Conservation (phyloP, 805 yeast species). For the Sungouiozyma ichnusensis region DNA sequence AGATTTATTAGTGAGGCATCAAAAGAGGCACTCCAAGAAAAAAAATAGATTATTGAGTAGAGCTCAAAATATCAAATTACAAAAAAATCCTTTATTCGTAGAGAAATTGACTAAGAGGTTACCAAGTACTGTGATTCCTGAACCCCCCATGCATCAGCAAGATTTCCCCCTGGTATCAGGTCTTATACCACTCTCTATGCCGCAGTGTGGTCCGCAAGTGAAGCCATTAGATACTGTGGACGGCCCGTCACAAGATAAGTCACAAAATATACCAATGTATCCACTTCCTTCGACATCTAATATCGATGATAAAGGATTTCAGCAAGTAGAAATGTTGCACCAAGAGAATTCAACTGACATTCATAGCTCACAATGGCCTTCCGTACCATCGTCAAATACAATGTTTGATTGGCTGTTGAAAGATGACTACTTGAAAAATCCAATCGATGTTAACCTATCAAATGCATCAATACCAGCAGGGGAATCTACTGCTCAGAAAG, state of each 20-base stretch:
- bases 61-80: not conserved
- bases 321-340: not conserved
- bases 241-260: no score
- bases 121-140: no score
- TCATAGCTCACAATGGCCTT: not conserved
- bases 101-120: not conserved
- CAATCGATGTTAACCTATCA: not conserved
- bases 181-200: no score
- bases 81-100: not conserved
- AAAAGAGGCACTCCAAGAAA: slow-evolving; percentile 30
- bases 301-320: not conserved
- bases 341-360: not conserved
- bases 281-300: not conserved
- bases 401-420: slow-evolving; percentile 2
- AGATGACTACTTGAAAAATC: not conserved
- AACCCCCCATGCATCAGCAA: no score
- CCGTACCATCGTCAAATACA: not conserved
- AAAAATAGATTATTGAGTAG: slow-evolving; percentile 4
- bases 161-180: no score
- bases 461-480: not conserved
- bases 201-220: no score
- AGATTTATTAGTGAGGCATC: slow-evolving; percentile 41
- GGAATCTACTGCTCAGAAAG: not conserved
- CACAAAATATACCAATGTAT: not conserved
- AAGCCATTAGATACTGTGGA: no score